Evolutionary conservation across 2,329 filamentous ascomycete species (phyloP), one percentile per base, ranked within the genome.

Genomic region (Colletotrichum ledebouriae): DNA sequence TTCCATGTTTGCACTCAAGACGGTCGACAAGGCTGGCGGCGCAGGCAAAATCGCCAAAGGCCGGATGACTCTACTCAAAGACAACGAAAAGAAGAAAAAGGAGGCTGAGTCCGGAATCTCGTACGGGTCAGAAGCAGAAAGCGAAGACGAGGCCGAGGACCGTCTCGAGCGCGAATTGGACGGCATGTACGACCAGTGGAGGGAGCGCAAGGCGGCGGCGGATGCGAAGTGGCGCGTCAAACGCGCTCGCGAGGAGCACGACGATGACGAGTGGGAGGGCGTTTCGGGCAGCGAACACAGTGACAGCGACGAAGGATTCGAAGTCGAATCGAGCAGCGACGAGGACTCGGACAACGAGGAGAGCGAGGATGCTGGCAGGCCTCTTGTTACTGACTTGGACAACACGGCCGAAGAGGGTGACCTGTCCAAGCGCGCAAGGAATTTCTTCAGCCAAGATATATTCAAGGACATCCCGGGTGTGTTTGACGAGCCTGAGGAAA

Each of bases 381-480:
- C 76, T 13, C 73, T 83, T 1, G 64, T 83, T 42, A 77, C 76
- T 3, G 79, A 82, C 56, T 72, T 83, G 12, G 79, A 82, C 59
- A 75, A 74, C 61, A 81, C 84, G 7, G 80, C 82, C 42, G 83
- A 84, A 12, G 78, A 81, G 7, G 83, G 83, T 33, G 90, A 87
- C 11, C 84, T 98, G n/a, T 97, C 94, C 3, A 94, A 90, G 78
- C 89, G 94, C 71, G 96, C 96, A 9, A 88, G 91, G 10, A 87
- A 91, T 69, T 99, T 99, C 82, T 99, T 99, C 78, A 92, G 92
- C 73, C 95, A 98, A 77, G 94, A 98, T 72, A 91, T 99, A 46
- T 99, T 99, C 84, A 90, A 94, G 73, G 93, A 90, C 44, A 89
- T 98, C 61, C 88, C 89, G 22, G 92, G 88, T 0, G 78, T 91